Base-by-base conservation (phyloP, 306 rosid species). In the Delonix regia region DNA sequence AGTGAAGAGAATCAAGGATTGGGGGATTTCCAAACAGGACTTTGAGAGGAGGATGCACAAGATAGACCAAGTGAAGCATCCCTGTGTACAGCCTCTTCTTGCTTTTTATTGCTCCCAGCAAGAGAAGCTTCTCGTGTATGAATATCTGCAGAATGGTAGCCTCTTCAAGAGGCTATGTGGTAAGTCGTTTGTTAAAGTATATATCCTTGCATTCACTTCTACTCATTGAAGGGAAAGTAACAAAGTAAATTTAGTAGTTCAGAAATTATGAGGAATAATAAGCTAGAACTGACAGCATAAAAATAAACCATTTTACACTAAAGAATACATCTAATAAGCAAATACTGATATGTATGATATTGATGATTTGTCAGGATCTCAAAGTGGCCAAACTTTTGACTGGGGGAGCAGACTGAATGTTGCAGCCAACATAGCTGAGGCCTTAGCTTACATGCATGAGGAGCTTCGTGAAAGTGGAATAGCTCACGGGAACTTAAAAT, bases 61-160 rank as follows among this genome's bases (percentile, higher is more conserved):
- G 69, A 74, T 90, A 42, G 83, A 82, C 36, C 77, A 76, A 55
- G 85, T 59, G 64, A 89, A 83, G 85, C 95, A 90, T 79, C 84
- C 79, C 14, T 63, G 63, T 52, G 86, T 89, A 6, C 61, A 89
- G 61, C 87, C 91, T 14, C 84, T 85, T 49, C 80, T 89, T 77
- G 93, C 96, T n/a, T 93, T 85, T 77, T 90, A 86, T 81, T 89
- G 90, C 81, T 83, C 97, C 42, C 85, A 72, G 48, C 91, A 89
- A 82, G 97, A 90, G 87, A 90, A 90, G 84, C 91, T 93, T 57
- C 75, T 90, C 84, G 91, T 87, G 0, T 90, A 92, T 84, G 90
- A 92, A 42, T 90, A 62, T 79, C 85, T 80, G 77, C 90, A 81
- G 7, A 87, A 90, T 52, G 96, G 96, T n/a, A 90, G 90, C 65